A percentile compares a stretch with the other conserved stretches of the same genome.
Conservation (phyloP, 495 filamentous ascomycete genomes). For the Penicillium flavigenum region DNA sequence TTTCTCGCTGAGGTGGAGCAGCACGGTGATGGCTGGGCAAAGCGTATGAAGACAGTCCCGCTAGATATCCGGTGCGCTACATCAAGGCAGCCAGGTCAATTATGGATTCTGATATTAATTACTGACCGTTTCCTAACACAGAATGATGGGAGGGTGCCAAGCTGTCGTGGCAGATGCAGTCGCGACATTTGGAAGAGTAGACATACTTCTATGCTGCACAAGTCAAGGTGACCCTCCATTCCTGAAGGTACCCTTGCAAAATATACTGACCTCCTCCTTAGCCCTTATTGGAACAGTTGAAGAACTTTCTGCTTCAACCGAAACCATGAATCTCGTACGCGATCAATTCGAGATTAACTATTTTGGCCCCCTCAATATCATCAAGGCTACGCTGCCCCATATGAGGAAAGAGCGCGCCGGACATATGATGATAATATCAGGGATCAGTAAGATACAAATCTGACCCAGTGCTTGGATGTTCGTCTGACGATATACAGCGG, state of each 20-base stretch:
- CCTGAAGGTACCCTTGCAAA: background rate
- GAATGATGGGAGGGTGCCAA: slow-evolving; percentile 60
- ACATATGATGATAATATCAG: slow-evolving; percentile 86
- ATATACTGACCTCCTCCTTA: slow-evolving; percentile 26
- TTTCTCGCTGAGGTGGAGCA: slow-evolving; percentile 68
- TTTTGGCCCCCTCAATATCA: slow-evolving; percentile 92
- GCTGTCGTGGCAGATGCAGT: slow-evolving; percentile 85
- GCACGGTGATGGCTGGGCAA: slow-evolving; percentile 43
- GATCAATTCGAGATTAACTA: slow-evolving; percentile 94
- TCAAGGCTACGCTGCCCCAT: slow-evolving; percentile 81
- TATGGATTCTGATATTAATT: background rate
- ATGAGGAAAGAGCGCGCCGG: slow-evolving; percentile 77
- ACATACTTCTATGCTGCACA: slow-evolving; percentile 85
- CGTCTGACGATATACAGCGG: slow-evolving; percentile 48
- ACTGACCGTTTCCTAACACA: slow-evolving; percentile 22
- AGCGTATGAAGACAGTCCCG: slow-evolving; percentile 44
- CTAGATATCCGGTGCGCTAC: slow-evolving; percentile 51
- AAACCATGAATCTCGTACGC: slow-evolving; percentile 73
- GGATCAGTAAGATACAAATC: slow-evolving; percentile 61
- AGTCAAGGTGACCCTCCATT: slow-evolving; percentile 61
- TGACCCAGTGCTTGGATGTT: background rate
- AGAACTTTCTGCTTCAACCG: slow-evolving; percentile 72
- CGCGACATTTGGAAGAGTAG: slow-evolving; percentile 77
- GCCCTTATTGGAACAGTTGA: slow-evolving; percentile 90
- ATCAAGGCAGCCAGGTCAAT: background rate